Conservation (phyloP, 2,329 filamentous ascomycete species). For the Talaromyces atroroseus region DNA sequence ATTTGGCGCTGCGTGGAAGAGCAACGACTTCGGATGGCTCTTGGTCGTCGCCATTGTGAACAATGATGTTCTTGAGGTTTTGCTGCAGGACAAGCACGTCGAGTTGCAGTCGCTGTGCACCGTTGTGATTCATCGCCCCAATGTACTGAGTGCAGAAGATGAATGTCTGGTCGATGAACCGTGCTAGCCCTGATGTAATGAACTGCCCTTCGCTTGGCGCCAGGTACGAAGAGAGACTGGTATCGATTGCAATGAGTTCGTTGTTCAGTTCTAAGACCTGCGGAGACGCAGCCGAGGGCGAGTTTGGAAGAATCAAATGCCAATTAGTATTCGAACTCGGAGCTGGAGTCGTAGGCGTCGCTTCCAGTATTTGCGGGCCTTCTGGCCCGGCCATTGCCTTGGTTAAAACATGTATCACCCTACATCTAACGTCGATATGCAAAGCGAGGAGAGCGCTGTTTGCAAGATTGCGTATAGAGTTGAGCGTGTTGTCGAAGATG, state of each 20-base stretch:
- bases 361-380: slow-evolving; percentile 31
- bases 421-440: slow-evolving; percentile 82
- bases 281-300: slow-evolving; percentile 47
- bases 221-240: slow-evolving; percentile 68
- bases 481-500: slow-evolving; percentile 79
- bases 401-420: slow-evolving; percentile 73
- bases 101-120: slow-evolving; percentile 81
- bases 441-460: slow-evolving; percentile 74
- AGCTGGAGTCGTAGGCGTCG: slow-evolving; percentile 43
- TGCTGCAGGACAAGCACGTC: slow-evolving; percentile 95
- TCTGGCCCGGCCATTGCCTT: slow-evolving; percentile 56
- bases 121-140: slow-evolving; percentile 75
- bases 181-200: slow-evolving; percentile 68
- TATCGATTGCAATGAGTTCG: slow-evolving; percentile 81
- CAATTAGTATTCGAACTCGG: slow-evolving; percentile 68
- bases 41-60: slow-evolving; percentile 19
- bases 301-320: slow-evolving; percentile 39
- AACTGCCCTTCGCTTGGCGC: slow-evolving; percentile 66
- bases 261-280: slow-evolving; percentile 77
- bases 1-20: slow-evolving; percentile 40
- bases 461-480: slow-evolving; percentile 75
- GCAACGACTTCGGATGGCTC: slow-evolving; percentile 32
- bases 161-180: slow-evolving; percentile 73
- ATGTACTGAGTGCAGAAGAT: slow-evolving; percentile 66
- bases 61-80: slow-evolving; percentile 83